phyloP scores from a whole-genome alignment of 2,329 filamentous ascomycete genomes.

The Monilinia fructicola region DNA sequence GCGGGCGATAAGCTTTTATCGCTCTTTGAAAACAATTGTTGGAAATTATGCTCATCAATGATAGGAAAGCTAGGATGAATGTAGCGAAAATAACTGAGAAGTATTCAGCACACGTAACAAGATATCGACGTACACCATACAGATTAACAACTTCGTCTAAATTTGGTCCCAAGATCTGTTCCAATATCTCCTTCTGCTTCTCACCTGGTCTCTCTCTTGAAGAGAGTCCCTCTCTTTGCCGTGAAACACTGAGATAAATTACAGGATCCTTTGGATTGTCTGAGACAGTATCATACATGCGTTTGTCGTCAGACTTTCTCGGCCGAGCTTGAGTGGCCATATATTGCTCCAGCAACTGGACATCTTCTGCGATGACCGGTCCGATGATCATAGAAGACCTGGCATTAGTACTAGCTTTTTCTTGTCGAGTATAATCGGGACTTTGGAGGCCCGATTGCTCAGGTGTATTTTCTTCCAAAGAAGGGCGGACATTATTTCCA shows the following conservation, averaged over 20 bases:
- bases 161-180: constrained; percentile 58
- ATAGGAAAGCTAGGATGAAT: constrained; percentile 62
- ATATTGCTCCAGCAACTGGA: constrained; percentile 60
- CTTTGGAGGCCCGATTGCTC: neutral
- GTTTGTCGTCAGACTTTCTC: constrained; percentile 22
- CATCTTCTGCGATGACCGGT: constrained; percentile 59
- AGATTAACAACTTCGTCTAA: constrained; percentile 51
- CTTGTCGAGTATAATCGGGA: constrained; percentile 4
- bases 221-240: constrained; percentile 41
- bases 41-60: constrained; percentile 38
- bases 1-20: constrained; percentile 58
- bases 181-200: constrained; percentile 55
- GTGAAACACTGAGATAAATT: constrained; percentile 36
- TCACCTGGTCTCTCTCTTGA: constrained; percentile 44
- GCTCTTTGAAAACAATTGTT: neutral
- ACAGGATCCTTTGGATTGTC: constrained; percentile 49
- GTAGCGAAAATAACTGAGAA: constrained; percentile 53
- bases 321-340: constrained; percentile 46
- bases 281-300: constrained; percentile 34
- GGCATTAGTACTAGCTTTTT: neutral
- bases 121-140: constrained; percentile 39
- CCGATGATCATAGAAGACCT: constrained; percentile 49
- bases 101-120: constrained; percentile 13
- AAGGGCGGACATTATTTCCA: neutral
- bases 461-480: neutral